phyloP scores from a whole-genome alignment of 2,329 filamentous ascomycete genomes.

The Colletotrichum sublineola region DNA sequence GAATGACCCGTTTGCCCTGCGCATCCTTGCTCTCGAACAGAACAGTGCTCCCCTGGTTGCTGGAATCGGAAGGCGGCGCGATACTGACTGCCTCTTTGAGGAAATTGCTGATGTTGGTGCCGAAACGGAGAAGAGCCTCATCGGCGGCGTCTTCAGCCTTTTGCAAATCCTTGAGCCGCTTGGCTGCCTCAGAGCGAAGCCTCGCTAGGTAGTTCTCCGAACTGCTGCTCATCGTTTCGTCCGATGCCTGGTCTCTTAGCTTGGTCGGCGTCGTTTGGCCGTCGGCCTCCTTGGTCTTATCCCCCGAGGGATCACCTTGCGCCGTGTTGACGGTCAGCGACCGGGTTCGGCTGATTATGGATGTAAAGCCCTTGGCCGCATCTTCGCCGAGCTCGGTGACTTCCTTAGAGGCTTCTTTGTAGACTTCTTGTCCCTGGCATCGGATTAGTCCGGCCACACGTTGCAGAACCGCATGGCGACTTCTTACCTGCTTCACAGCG shows the following conservation, averaged over 20 bases:
- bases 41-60: conserved; percentile 69
- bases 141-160: conserved; percentile 95
- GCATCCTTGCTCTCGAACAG: conserved; percentile 96
- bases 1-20: conserved; percentile 91
- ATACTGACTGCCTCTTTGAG: conserved; percentile 91
- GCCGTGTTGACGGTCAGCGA: conserved; percentile 74
- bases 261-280: conserved; percentile 62
- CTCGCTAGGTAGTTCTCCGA: conserved; percentile 79
- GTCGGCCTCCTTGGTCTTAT: conserved; percentile 41
- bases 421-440: conserved; percentile 80
- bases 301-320: conserved; percentile 43
- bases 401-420: conserved; percentile 89
- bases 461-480: not conserved
- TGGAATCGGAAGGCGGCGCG: conserved; percentile 74
- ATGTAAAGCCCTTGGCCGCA: conserved; percentile 83
- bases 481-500: conserved; percentile 88
- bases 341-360: conserved; percentile 79
- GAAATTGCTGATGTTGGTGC: conserved; percentile 89
- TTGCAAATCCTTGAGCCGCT: conserved; percentile 89
- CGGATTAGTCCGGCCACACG: conserved; percentile 12
- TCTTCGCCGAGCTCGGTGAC: conserved; percentile 83
- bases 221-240: conserved; percentile 58
- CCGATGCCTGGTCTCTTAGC: conserved; percentile 54
- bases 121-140: conserved; percentile 92
- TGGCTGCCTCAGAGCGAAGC: conserved; percentile 81